A percentile compares a stretch with the other conserved stretches of the same genome.
Evolutionary conservation across 257 asterid genomes (phyloP).

Genomic region (Salvia rosmarinus): DNA sequence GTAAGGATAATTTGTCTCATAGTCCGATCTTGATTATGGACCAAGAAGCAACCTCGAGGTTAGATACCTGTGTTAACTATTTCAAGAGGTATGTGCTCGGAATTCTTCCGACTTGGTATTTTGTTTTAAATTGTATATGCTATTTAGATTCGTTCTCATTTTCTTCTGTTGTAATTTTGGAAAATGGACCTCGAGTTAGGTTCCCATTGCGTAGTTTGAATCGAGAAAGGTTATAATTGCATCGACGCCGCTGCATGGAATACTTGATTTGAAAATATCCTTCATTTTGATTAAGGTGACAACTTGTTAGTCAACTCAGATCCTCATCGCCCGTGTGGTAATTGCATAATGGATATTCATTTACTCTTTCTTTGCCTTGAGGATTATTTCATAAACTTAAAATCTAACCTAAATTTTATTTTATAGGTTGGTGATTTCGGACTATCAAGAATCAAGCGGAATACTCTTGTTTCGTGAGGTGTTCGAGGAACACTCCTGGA

Average conservation of each 20-base stretch:
- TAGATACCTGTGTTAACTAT: no score
- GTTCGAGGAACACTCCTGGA: constrained; percentile 94
- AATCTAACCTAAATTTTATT: background rate
- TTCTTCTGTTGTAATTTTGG: background rate
- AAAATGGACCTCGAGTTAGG: constrained; percentile 10
- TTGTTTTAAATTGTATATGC: no score
- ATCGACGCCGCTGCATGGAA: constrained; percentile 84
- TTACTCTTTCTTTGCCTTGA: background rate
- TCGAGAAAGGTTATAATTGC: constrained; percentile 69
- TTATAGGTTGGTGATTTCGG: constrained; percentile 89
- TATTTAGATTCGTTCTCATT: no score
- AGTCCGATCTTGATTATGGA: no score
- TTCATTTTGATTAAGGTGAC: constrained; percentile 88
- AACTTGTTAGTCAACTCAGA: constrained; percentile 85
- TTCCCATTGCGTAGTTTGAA: constrained; percentile 58
- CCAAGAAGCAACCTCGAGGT: no score
- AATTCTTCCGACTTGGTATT: no score
- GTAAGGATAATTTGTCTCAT: no score
- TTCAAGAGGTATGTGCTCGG: no score
- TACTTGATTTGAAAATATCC: constrained; percentile 72
- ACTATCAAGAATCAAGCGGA: constrained; percentile 74
- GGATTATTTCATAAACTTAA: background rate
- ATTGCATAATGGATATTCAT: background rate
- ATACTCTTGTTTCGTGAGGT: constrained; percentile 90
- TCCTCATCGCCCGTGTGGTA: constrained; percentile 89